These are phyloP conservation scores for Gloeopeniophorella convolvens DNA, from an alignment of 768 basidiomycete genomes.

Conservation along the genomic window DNA sequence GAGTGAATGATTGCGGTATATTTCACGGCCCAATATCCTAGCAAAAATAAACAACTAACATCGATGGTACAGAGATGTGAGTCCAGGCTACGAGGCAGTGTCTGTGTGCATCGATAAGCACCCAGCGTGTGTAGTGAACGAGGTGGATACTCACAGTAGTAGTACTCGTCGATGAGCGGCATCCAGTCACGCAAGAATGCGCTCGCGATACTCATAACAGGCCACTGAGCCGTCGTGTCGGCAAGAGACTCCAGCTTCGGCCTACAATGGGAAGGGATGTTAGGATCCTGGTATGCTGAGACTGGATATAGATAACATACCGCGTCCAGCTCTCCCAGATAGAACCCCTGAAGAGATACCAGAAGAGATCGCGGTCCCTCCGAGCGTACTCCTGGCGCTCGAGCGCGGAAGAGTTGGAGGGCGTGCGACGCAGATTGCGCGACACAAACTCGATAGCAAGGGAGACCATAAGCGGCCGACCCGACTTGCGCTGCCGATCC, in stretches of 20 bases:
- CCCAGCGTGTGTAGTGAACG: not conserved
- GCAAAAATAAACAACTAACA: not conserved
- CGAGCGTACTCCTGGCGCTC: slow-evolving; percentile 77
- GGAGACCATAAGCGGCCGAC: slow-evolving; percentile 57
- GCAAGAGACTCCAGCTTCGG: slow-evolving; percentile 69
- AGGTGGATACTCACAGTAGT: slow-evolving; percentile 66
- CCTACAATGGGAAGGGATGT: slow-evolving; percentile 32
- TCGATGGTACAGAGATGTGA: not conserved
- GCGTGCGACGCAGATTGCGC: slow-evolving; percentile 63
- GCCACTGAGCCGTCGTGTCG: slow-evolving; percentile 45
- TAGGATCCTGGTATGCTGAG: slow-evolving; percentile 2
- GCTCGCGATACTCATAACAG: slow-evolving; percentile 62
- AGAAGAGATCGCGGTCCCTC: slow-evolving; percentile 74
- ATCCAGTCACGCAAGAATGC: slow-evolving; percentile 79
- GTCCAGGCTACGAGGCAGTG: slow-evolving; percentile 12
- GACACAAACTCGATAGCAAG: slow-evolving; percentile 68
- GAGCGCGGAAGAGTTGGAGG: slow-evolving; percentile 52
- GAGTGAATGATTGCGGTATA: slow-evolving; percentile 1
- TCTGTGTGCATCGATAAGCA: slow-evolving; percentile 8
- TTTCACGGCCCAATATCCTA: not conserved
- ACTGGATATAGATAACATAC: slow-evolving; percentile 30
- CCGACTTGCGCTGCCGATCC: slow-evolving; percentile 36
- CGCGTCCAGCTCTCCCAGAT: slow-evolving; percentile 78
- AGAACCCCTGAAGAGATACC: slow-evolving; percentile 81
- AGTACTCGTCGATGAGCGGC: slow-evolving; percentile 82